Base-by-base conservation (phyloP, 148 eudicot genomes). In the Rhododendron griersonianum region DNA sequence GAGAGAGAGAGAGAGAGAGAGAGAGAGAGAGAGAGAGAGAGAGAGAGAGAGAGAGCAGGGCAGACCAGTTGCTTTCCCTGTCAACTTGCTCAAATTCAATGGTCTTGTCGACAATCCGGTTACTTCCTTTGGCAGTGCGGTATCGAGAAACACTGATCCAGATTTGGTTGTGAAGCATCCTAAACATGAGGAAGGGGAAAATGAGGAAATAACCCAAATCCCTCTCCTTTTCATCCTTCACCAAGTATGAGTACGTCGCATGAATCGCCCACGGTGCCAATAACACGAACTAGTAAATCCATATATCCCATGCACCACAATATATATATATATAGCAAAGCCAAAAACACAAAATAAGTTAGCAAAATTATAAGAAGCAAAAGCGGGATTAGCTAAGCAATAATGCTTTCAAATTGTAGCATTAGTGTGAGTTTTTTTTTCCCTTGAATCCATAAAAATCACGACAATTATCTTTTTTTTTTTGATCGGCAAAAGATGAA, bases 31-130 rank as follows among this genome's bases (percentile, higher is more conserved):
- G 30, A 28, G 30, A 28, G 30, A 28, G 30, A 28, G 33, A 25
- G 35, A 69, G 74, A 11, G 37, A 65, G 71, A 65, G 73, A 65
- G 73, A 25, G 33, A 67, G 13, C 0, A 25, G 14, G 8, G 28
- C 8, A 1, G 87, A 94, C 98, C 98, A 95, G 79, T 90, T 90
- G 44, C 85, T 86, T 88, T 95, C 98, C 35, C 96, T 57, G 47
- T 95, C 98, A 21, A 95, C 92, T 87, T 93, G 98, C 1, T 95
- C 98, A 53, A 95, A 95, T 14, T 95, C 98, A 30, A 95, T 89
- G 85, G 91, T 90, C 87, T 82, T 90, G 45, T 95, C 98, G 19
- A 95, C 81, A 45, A 95, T 95, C 23, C 92, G 85, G 77, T 89
- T 92, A 82, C 63, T 86, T 39, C 94, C 96, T 55, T 92, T 92